Conservation (phyloP, 2,329 filamentous ascomycete species). For the Penicillium thymicola region DNA sequence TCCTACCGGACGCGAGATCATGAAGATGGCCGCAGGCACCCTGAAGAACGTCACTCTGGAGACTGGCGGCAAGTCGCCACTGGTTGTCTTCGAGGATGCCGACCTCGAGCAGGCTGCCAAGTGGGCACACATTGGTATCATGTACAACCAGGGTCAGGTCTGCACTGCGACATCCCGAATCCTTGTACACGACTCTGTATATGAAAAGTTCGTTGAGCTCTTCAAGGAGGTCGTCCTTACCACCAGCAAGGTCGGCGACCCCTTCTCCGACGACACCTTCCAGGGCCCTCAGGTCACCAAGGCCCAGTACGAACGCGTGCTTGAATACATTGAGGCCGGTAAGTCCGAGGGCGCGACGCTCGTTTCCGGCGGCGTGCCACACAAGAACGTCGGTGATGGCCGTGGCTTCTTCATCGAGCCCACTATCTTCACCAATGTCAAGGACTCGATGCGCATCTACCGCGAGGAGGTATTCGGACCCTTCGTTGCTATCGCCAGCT, state of each 20-base stretch:
- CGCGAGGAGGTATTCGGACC: conserved; percentile 63
- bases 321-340: conserved; percentile 66
- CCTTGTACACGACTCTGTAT: conserved; percentile 55
- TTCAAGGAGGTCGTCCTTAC: conserved; percentile 32
- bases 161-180: conserved; percentile 65
- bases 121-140: conserved; percentile 48
- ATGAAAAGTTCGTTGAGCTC: conserved; percentile 32
- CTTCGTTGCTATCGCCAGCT: conserved; percentile 57
- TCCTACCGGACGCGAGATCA: conserved; percentile 24
- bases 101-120: conserved; percentile 45
- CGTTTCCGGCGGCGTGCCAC: conserved; percentile 58
- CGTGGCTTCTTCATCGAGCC: conserved; percentile 65
- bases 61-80: conserved; percentile 48
- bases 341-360: conserved; percentile 69
- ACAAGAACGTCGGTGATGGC: conserved; percentile 52
- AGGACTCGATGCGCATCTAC: conserved; percentile 57
- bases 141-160: conserved; percentile 62
- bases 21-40: conserved; percentile 27
- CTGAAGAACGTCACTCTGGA: conserved; percentile 50
- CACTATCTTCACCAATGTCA: conserved; percentile 58
- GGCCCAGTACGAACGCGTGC: conserved; percentile 49
- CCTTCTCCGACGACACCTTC: conserved; percentile 38
- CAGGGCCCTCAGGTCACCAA: conserved; percentile 38
- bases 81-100: conserved; percentile 47
- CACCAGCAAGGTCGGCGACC: conserved; percentile 37